Evolutionary conservation across 78 protist genomes (phyloP).

Genomic region (Thecamonas trahens): DNA sequence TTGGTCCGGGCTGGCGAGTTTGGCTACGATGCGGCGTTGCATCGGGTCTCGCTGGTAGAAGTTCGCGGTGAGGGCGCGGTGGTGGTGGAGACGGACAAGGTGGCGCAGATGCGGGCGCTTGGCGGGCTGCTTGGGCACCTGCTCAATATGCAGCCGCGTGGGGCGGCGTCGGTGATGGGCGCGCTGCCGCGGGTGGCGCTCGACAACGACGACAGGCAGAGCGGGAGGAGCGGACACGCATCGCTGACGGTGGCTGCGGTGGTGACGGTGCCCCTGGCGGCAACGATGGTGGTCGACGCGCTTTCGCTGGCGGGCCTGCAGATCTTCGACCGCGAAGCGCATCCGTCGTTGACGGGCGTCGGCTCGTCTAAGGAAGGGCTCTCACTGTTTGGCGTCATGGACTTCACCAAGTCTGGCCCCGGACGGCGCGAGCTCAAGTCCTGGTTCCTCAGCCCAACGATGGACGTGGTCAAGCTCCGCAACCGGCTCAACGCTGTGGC

Average conservation of each 20-base stretch:
- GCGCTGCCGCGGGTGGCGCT: neutral
- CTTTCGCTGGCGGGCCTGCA: neutral
- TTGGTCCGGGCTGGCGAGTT: no score
- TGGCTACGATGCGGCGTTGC: no score
- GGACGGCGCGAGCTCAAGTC: neutral
- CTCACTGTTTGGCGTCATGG: neutral
- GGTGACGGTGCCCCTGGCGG: neutral
- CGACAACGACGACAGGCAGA: neutral
- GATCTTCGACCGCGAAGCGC: neutral
- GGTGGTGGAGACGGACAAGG: no score
- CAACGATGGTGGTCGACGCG: neutral
- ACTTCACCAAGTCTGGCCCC: neutral
- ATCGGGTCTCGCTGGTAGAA: no score
- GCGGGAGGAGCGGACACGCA: no score
- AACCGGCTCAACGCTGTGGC: neutral
- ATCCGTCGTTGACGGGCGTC: neutral
- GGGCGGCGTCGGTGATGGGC: neutral
- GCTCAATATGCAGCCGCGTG: neutral
- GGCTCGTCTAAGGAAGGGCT: neutral
- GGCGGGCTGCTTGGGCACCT: neutral
- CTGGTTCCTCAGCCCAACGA: neutral
- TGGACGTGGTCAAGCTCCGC: neutral
- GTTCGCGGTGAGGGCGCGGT: no score
- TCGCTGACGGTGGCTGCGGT: neutral
- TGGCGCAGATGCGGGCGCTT: neutral